Evolutionary conservation across 352 stramenopile genomes (phyloP).

Genomic region (Phytophthora pseudosyringae): DNA sequence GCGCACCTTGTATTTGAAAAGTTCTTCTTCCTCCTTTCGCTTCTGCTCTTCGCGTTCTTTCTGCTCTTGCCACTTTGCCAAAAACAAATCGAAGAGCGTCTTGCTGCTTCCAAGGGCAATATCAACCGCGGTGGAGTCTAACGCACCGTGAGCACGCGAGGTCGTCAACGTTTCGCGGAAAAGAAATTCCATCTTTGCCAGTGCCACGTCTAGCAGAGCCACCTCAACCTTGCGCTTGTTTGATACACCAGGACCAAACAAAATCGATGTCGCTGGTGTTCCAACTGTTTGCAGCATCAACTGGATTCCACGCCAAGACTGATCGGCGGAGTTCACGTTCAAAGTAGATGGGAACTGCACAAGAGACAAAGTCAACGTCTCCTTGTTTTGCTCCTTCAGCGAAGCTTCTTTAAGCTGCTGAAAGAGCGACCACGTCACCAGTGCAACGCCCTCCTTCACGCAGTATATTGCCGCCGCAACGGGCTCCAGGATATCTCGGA

Average conservation of each 20-base stretch:
- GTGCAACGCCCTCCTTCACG: conserved; percentile 87
- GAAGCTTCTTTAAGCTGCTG: conserved; percentile 57
- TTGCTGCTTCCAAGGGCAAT: conserved; percentile 67
- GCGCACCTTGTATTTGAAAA: conserved; percentile 90
- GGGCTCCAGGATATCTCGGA: conserved; percentile 87
- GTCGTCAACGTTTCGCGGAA: conserved; percentile 56
- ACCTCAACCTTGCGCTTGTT: conserved; percentile 76
- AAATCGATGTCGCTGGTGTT: conserved; percentile 45
- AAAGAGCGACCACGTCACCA: conserved; percentile 72
- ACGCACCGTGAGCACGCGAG: conserved; percentile 25
- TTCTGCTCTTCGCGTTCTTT: conserved; percentile 82
- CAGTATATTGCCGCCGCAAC: conserved; percentile 76
- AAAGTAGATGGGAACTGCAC: conserved; percentile 75
- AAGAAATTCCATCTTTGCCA: conserved; percentile 74
- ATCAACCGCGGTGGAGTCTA: conserved; percentile 34
- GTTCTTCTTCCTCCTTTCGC: conserved; percentile 67
- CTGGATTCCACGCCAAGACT: conserved; percentile 86
- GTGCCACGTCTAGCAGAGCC: conserved; percentile 68
- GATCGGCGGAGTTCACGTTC: conserved; percentile 31
- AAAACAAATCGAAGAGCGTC: conserved; percentile 84
- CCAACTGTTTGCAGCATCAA: conserved; percentile 57
- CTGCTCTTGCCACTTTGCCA: conserved; percentile 87
- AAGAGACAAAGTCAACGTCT: conserved; percentile 53
- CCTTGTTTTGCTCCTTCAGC: conserved; percentile 57
- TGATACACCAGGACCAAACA: conserved; percentile 47